Conservation (phyloP, 176 grass and related monocot species). For the Paspalum notatum region DNA sequence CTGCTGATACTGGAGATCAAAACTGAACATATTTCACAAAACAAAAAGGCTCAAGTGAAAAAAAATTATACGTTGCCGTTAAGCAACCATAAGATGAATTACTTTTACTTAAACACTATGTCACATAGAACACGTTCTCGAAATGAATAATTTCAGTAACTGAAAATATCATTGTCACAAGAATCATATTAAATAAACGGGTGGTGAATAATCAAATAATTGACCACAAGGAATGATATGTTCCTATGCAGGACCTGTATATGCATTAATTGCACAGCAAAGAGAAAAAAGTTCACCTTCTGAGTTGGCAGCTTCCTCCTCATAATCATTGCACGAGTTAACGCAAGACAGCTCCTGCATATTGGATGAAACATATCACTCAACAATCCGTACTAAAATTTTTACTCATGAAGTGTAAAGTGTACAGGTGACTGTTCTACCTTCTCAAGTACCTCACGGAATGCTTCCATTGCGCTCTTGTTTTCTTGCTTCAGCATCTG, state of each 20-base stretch:
- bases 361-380: conserved; percentile 37
- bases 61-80: background rate
- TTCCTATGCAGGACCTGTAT: too few relatives aligned
- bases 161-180: conserved; percentile 9
- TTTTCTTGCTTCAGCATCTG: conserved; percentile 83
- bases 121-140: conserved; percentile 20
- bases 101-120: conserved; percentile 7
- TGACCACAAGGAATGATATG: too few relatives aligned
- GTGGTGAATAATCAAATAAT: background rate
- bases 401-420: conserved; percentile 25
- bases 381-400: conserved; percentile 11
- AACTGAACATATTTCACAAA: conserved; percentile 14
- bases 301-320: conserved; percentile 34
- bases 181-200: conserved; percentile 12
- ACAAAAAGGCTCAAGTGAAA: background rate
- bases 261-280: too few relatives aligned
- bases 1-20: too few relatives aligned
- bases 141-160: conserved; percentile 14
- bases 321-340: conserved; percentile 34
- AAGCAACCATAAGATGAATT: background rate
- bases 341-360: conserved; percentile 41
- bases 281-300: conserved; percentile 18
- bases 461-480: conserved; percentile 57
- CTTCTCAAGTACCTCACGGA: conserved; percentile 67
- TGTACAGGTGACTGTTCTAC: conserved; percentile 40